These are phyloP conservation scores for Chlamydomonas schloesseri DNA, from an alignment of 139 green algal species.

Conservation along the genomic window DNA sequence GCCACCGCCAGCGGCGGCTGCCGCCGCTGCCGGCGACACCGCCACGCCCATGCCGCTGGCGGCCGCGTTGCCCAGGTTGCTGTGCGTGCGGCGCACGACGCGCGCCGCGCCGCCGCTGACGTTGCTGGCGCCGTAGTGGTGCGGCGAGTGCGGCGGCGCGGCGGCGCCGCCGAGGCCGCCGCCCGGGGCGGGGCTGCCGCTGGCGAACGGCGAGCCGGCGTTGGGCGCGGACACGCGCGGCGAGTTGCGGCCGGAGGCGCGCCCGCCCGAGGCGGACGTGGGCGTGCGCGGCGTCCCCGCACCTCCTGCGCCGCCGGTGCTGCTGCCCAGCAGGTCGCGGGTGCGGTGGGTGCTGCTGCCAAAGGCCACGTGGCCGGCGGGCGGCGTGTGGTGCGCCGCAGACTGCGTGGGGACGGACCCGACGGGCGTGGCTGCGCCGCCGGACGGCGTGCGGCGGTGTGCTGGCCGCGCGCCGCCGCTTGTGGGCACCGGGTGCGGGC, in stretches of 20 bases:
- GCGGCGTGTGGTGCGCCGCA: neutral
- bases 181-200: no score
- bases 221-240: neutral
- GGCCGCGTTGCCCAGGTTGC: neutral
- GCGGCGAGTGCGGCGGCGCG: neutral
- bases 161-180: no score
- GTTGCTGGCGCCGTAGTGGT: neutral
- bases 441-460: neutral
- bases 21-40: no score
- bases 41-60: no score
- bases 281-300: neutral
- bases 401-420: no score
- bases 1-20: neutral
- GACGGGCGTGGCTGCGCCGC: neutral
- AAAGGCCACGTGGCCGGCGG: neutral
- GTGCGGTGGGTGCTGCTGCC: neutral
- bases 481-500: neutral
- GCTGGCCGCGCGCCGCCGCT: neutral
- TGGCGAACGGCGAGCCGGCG: neutral
- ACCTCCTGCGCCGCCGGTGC: neutral
- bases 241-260: neutral
- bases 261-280: neutral
- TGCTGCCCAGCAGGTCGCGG: no score
- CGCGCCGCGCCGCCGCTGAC: neutral
- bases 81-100: neutral